phyloP scores from a whole-genome alignment of 139 green algal species.

The Picochlorum sp. region DNA sequence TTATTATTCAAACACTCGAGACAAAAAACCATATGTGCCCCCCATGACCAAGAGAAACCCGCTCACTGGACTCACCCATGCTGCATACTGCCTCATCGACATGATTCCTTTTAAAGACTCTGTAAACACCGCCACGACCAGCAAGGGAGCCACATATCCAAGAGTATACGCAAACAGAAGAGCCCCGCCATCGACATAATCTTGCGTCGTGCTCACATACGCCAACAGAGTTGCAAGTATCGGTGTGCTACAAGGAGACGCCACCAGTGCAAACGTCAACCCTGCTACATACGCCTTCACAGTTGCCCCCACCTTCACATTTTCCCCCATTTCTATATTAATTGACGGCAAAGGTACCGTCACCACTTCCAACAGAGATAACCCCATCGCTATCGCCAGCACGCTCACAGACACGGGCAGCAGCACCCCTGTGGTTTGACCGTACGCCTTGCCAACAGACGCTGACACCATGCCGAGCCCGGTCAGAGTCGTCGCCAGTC shows the following conservation, averaged over 20 bases:
- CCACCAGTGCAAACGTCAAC: conserved; percentile 86
- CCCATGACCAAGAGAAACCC: conserved; percentile 72
- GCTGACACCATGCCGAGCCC: conserved; percentile 61
- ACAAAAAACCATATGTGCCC: conserved; percentile 75
- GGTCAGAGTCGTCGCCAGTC: conserved; percentile 81
- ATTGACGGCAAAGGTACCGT: conserved; percentile 21
- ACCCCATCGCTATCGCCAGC: conserved; percentile 83
- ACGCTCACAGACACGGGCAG: conserved; percentile 35
- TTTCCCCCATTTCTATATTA: neutral
- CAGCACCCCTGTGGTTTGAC: conserved; percentile 26
- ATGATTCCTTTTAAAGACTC: conserved; percentile 65
- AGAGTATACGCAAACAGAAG: conserved; percentile 85
- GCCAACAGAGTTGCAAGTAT: conserved; percentile 90
- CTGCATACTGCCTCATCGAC: conserved; percentile 56
- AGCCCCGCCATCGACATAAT: conserved; percentile 24
- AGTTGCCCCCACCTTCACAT: conserved; percentile 16
- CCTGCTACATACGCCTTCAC: conserved; percentile 80
- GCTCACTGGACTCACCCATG: conserved; percentile 78
- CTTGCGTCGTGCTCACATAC: conserved; percentile 63
- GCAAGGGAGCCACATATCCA: conserved; percentile 87
- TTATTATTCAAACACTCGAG: conserved; percentile 25
- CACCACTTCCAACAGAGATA: conserved; percentile 88
- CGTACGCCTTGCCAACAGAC: conserved; percentile 69
- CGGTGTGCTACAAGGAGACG: conserved; percentile 90
- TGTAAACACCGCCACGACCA: conserved; percentile 77